Base-by-base conservation (phyloP, 1,284 basidiomycete genomes). In the Xerocomus nothofagi region DNA sequence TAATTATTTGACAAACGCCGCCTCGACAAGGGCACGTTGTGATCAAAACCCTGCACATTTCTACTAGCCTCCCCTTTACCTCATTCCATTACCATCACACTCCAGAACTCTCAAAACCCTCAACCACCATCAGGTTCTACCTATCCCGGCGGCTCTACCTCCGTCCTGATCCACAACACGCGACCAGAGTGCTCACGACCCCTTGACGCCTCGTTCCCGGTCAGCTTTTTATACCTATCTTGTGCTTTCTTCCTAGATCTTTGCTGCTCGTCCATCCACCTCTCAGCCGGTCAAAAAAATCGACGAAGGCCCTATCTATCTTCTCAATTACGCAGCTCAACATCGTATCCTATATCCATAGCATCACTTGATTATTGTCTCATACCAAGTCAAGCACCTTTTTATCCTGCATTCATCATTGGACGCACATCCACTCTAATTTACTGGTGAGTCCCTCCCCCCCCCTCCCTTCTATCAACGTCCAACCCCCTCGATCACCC, bases 11-110 rank as follows among this genome's bases (percentile, higher is more conserved):
- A 55, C 67, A 68, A 68, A 64, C 71, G 68, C 68, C 66, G 75
- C 74, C 75, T 71, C 68, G 66, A 74, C 66, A 67, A 72, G 78
- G 81, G 78, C 84, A 86, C 85, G 84, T 86, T 86, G 82, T 76
- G 67, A 78, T 81, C 76, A 79, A 82, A 76, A 74, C 62, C 56
- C 75, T 69, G 82, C 78, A 77, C 72, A 73, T 69, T 72, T 72
- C 73, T 72, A 72, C 75, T 72, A 73, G 77, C 80, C 76, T 77
- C 65, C 73, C 76, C 74, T 76, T 72, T 76, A 73, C 79, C 78
- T 79, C 76, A 65, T 76, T 73, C 65, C 65, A 73, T 73, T 69
- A 69, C 69, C 72, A 74, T 75, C 71, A 73, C 72, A 68, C 57
- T 58, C 65, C 61, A 65, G 60, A 65, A 62, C 54, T 44, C 51